Evolutionary conservation across 345 rosid genomes (phyloP).

Genomic region (Eucalyptus regnans): DNA sequence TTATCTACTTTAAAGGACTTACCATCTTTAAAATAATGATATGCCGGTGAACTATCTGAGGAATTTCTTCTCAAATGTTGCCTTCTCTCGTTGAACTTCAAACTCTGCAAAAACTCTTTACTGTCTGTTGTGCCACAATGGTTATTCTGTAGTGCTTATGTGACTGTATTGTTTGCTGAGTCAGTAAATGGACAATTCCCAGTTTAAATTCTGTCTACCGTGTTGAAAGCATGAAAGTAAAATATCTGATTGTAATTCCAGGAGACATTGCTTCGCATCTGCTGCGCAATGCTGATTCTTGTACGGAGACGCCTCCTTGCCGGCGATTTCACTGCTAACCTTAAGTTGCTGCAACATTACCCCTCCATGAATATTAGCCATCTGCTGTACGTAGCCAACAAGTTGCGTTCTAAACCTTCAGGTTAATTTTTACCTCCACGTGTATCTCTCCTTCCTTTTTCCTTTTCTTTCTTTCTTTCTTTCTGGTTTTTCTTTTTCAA

Average conservation of each 20-base stretch:
- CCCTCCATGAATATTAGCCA: slow-evolving; percentile 81
- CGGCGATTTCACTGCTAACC: slow-evolving; percentile 76
- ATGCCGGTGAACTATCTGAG: not conserved
- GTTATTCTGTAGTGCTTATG: not conserved
- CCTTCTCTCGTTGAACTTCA: not conserved
- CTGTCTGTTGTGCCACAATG: not conserved
- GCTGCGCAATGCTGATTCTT: slow-evolving; percentile 93
- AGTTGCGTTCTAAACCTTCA: slow-evolving; percentile 39
- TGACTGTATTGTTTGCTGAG: not conserved
- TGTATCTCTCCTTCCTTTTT: not conserved
- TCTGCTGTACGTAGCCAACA: slow-evolving; percentile 82
- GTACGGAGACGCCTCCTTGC: slow-evolving; percentile 73
- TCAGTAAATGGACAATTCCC: not conserved
- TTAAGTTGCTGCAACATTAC: slow-evolving; percentile 75
- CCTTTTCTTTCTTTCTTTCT: not conserved
- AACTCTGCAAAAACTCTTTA: not conserved
- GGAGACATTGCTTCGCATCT: slow-evolving; percentile 86
- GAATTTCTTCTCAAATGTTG: not conserved
- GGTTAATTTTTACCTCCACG: not conserved
- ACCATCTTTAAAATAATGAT: not conserved
- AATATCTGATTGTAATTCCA: slow-evolving; percentile 13
- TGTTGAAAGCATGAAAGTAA: not conserved
- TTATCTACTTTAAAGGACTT: not conserved
- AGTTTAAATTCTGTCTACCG: not conserved
- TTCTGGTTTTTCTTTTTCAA: not conserved